Percentiles rank a stretch among this genome's conserved stretches.
phyloP scores from a whole-genome alignment of 306 rosid genomes.

The Albizia julibrissin region DNA sequence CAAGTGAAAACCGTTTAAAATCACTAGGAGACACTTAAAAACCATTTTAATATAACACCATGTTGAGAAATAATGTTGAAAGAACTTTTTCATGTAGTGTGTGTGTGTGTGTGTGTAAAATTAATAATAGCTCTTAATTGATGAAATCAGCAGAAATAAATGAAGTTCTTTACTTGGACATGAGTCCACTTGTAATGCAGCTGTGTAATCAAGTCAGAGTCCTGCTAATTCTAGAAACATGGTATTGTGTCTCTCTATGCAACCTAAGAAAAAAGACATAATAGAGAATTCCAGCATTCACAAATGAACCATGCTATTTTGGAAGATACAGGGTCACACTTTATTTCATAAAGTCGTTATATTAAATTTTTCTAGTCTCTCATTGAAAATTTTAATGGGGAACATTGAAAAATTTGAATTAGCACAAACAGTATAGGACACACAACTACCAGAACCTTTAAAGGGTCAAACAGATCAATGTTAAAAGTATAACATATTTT shows the following conservation, averaged over 20 bases:
- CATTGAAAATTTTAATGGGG: background rate
- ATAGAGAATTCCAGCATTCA: background rate
- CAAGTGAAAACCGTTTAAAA: constrained; percentile 4
- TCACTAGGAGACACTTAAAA: background rate
- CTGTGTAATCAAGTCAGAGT: background rate
- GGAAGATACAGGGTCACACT: background rate
- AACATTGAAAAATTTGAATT: background rate
- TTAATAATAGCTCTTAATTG: background rate
- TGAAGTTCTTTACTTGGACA: constrained; percentile 19
- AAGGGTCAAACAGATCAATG: background rate
- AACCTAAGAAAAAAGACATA: background rate
- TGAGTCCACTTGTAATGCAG: constrained; percentile 17
- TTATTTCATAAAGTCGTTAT: background rate
- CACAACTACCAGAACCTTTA: background rate
- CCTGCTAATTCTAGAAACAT: background rate
- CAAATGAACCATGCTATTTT: background rate
- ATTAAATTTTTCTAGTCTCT: background rate
- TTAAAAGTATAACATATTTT: background rate
- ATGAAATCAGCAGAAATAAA: constrained; percentile 24
- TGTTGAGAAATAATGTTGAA: background rate
- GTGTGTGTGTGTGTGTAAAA: background rate
- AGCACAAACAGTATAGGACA: background rate
- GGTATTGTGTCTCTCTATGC: background rate
- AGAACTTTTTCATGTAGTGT: background rate
- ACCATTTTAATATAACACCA: background rate